Evolutionary conservation across 2,329 filamentous ascomycete genomes (phyloP).

Genomic region (Talaromyces verruculosus): DNA sequence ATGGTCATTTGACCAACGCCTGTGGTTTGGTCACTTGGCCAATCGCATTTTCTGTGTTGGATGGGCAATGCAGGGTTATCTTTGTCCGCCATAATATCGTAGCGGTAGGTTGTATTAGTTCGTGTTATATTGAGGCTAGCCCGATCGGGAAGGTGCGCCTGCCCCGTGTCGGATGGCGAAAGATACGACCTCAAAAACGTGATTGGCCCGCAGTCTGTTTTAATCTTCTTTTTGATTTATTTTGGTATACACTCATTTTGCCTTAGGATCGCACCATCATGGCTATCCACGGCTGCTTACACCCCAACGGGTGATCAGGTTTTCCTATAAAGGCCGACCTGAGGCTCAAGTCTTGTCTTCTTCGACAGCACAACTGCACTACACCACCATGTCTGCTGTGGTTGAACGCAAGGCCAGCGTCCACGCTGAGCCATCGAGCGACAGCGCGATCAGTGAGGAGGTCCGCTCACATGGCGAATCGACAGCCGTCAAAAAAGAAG

Average conservation of each 20-base stretch:
- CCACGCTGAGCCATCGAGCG: neutral
- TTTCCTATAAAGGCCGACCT: neutral
- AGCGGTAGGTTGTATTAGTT: too few relatives aligned
- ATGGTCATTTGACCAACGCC: neutral
- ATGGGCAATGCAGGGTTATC: neutral
- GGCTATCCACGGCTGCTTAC: neutral
- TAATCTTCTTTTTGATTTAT: neutral
- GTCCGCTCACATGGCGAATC: neutral
- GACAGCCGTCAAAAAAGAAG: neutral
- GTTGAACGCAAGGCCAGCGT: neutral
- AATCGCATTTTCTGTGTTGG: neutral
- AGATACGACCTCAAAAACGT: neutral
- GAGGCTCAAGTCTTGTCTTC: neutral
- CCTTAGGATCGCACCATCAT: conserved; percentile 7
- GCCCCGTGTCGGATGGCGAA: neutral
- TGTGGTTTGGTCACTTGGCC: too few relatives aligned
- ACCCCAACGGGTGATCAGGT: neutral
- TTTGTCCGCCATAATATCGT: neutral
- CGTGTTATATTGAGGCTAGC: neutral
- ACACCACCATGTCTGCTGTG: conserved; percentile 3
- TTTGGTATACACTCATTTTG: neutral
- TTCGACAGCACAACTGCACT: too few relatives aligned
- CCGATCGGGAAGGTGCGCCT: conserved; percentile 7
- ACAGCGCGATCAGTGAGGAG: conserved; percentile 1
- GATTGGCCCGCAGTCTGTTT: neutral